Evolutionary conservation across 2,329 filamentous ascomycete genomes (phyloP), one percentile per base, ranked within the genome.

Genomic region (Fusarium mundagurra): DNA sequence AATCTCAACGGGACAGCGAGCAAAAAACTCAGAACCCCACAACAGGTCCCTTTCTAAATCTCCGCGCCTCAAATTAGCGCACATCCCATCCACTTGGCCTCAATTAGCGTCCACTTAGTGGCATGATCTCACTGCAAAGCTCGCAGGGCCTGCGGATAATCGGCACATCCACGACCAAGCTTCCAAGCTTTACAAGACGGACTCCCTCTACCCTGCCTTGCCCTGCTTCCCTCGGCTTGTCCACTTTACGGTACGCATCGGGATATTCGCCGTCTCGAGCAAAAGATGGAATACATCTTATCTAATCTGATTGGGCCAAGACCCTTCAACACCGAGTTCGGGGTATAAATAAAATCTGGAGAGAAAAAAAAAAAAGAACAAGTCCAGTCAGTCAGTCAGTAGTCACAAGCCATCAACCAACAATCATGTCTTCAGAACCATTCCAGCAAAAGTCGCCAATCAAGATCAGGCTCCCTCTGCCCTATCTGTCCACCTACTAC

Each of bases 401-500:
- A 55, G 50, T 31, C 47, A 63, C 64, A 47, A 68, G 50, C 63
- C 68, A 65, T 36, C 60, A 57, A 24, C 34, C 39, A 38, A 27
- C 45, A 58, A 72, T 62, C 22, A 78, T 78, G 74, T 63, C 66
- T 31, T 72, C 74, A 65, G 59, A 77, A 63, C 70, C 70, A 29
- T 77, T 77, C 31, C 65, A 74, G 31, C 67, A 75, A 65, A 48
- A 69, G 44, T 67, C 69, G 24, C 73, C 76, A 53, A 71, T 77
- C 41, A 91, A 90, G 85, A 88, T 89, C 83, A 71, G 82, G 48
- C 67, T 69, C 18, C 70, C 72, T 24, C 68, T 67, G 58, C 71
- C 71, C 53, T 77, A 71, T 63, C 73, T 76, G 27, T 77, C 73
- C 2, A 78, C 78, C 5, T 80, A 79, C 61, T 72, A 69, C 61